These are phyloP conservation scores for Yamadazyma takamatsuzukensis DNA, from an alignment of 805 yeast species.

Conservation along the genomic window DNA sequence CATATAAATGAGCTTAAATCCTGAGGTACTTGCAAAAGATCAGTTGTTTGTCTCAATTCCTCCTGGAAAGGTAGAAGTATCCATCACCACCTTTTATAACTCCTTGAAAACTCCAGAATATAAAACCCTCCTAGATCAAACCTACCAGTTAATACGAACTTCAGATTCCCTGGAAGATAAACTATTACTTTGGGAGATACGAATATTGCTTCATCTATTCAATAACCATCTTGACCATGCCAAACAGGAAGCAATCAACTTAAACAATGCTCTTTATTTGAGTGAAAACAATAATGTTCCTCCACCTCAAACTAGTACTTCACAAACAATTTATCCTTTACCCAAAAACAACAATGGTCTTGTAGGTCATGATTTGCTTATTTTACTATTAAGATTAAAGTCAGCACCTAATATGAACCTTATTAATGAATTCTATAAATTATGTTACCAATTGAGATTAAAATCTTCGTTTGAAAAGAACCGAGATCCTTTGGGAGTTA, in stretches of 20 bases:
- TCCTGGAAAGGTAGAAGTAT: neutral
- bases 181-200: slow-evolving; percentile 31
- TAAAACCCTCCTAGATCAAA: slow-evolving; percentile 1
- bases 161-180: slow-evolving; percentile 9
- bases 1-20: too few relatives aligned
- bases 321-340: slow-evolving; percentile 29
- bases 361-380: slow-evolving; percentile 25
- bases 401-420: slow-evolving; percentile 39
- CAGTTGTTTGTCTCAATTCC: slow-evolving; percentile 3
- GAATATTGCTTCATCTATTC: slow-evolving; percentile 30
- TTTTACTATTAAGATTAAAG: slow-evolving; percentile 38
- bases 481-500: slow-evolving; percentile 5
- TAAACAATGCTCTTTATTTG: slow-evolving; percentile 33
- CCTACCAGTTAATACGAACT: slow-evolving; percentile 7
- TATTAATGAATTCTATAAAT: slow-evolving; percentile 42
- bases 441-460: slow-evolving; percentile 35
- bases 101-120: neutral
- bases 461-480: slow-evolving; percentile 9
- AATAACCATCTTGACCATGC: slow-evolving; percentile 27
- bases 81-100: neutral
- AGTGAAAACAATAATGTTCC: slow-evolving; percentile 22
- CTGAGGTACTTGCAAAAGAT: slow-evolving; percentile 3
- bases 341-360: slow-evolving; percentile 31
- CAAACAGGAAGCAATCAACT: slow-evolving; percentile 32
- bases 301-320: slow-evolving; percentile 5